These are phyloP conservation scores for Talaromyces thailandensis DNA, from an alignment of 495 filamentous ascomycete species.

Conservation along the genomic window DNA sequence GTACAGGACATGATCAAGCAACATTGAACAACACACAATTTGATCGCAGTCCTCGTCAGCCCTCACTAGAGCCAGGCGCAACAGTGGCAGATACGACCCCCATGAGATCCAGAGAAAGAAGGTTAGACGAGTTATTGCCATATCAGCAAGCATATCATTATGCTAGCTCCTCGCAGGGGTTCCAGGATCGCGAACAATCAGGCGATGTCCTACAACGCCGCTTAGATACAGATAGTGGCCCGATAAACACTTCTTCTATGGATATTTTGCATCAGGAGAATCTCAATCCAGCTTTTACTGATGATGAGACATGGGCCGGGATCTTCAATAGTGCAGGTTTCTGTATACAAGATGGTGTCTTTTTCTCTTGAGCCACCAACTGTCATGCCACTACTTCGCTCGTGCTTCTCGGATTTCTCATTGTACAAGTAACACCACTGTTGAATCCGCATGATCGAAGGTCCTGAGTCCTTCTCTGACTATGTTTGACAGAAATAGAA, in stretches of 20 bases:
- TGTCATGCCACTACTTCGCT: neutral
- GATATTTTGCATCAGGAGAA: neutral
- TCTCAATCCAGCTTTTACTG: neutral
- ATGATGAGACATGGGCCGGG: neutral
- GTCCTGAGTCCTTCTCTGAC: slow-evolving; percentile 17
- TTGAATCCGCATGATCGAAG: slow-evolving; percentile 27
- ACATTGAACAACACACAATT: neutral
- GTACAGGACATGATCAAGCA: neutral
- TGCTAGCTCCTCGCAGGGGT: neutral
- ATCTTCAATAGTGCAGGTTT: neutral
- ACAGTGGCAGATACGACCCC: neutral
- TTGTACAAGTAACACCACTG: slow-evolving; percentile 12
- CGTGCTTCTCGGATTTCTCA: neutral
- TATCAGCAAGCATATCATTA: neutral
- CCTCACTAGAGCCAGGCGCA: neutral
- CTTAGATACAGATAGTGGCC: neutral
- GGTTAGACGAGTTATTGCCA: neutral
- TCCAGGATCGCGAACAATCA: neutral
- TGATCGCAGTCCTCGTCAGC: neutral
- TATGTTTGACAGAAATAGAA: slow-evolving; percentile 22
- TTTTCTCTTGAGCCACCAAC: neutral
- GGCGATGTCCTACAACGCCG: neutral
- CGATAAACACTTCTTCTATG: neutral
- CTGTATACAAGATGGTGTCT: neutral
- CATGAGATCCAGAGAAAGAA: neutral